Evolutionary conservation across 2,329 filamentous ascomycete species (phyloP).

Genomic region (Knufia petricola): DNA sequence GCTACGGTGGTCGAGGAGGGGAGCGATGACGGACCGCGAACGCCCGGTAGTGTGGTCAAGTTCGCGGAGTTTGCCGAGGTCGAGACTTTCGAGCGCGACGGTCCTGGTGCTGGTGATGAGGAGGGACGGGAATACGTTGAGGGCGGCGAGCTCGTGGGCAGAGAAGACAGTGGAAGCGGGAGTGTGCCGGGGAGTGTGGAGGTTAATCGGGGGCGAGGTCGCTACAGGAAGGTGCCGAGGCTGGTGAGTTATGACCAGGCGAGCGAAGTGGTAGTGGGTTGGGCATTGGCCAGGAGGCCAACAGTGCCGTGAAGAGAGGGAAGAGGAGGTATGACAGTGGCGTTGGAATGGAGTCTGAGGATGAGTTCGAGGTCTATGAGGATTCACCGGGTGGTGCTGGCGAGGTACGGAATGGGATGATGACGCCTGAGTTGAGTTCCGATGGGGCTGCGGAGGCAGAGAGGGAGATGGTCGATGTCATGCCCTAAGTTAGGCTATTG

Average conservation of each 20-base stretch:
- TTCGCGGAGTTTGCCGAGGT: constrained; percentile 32
- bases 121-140: constrained; percentile 13
- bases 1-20: constrained; percentile 20
- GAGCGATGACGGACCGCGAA: constrained; percentile 31
- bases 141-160: not conserved
- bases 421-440: constrained; percentile 20
- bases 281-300: not conserved
- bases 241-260: constrained; percentile 11
- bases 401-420: constrained; percentile 9
- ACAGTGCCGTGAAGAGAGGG: not conserved
- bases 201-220: constrained; percentile 11
- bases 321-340: constrained; percentile 30
- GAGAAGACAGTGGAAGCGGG: constrained; percentile 24
- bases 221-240: constrained; percentile 11
- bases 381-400: constrained; percentile 11
- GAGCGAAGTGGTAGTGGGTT: constrained; percentile 13
- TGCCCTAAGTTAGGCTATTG: too few relatives aligned
- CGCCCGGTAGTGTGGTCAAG: constrained; percentile 31
- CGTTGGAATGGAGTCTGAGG: constrained; percentile 28
- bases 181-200: constrained; percentile 25
- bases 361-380: constrained; percentile 26
- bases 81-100: constrained; percentile 6
- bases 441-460: constrained; percentile 15
- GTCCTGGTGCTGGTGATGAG: not conserved
- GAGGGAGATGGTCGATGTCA: not conserved